A percentile compares a stretch with the other conserved stretches of the same genome.
Conservation (phyloP, 2,329 filamentous ascomycete genomes). For the Amphichorda felina region DNA sequence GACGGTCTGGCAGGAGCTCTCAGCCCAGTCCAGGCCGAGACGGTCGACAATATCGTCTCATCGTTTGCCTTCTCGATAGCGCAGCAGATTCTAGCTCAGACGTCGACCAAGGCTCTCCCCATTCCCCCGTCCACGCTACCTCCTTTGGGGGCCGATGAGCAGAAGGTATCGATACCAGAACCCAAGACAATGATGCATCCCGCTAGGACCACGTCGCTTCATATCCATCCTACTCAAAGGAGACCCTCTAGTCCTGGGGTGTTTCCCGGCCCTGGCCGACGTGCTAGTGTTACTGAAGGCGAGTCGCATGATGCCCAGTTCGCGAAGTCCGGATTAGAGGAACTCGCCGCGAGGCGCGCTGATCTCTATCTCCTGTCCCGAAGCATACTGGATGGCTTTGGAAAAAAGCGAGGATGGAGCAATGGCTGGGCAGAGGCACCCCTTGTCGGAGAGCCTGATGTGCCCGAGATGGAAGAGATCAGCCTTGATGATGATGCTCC, state of each 20-base stretch:
- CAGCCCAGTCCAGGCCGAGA: conserved; percentile 29
- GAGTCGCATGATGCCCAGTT: conserved; percentile 34
- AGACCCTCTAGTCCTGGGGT: conserved; percentile 35
- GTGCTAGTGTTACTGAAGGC: conserved; percentile 21
- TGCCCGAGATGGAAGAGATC: conserved; percentile 44
- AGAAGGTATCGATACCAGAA: conserved; percentile 51
- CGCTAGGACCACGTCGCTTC: conserved; percentile 49
- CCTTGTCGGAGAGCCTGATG: conserved; percentile 29
- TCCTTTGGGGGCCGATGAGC: conserved; percentile 32
- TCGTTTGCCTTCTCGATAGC: conserved; percentile 70
- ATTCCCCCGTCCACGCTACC: conserved; percentile 49
- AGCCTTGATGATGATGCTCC: conserved; percentile 33
- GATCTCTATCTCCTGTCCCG: conserved; percentile 73
- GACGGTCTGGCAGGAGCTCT: conserved; percentile 10
- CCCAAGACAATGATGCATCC: conserved; percentile 63
- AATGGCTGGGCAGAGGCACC: conserved; percentile 60
- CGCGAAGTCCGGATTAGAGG: conserved; percentile 58
- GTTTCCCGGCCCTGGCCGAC: conserved; percentile 36
- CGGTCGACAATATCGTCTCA: conserved; percentile 62
- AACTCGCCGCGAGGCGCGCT: conserved; percentile 70
- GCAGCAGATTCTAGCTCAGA: conserved; percentile 67
- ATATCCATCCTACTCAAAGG: conserved; percentile 23
- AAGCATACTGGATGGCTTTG: conserved; percentile 65
- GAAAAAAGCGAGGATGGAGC: conserved; percentile 60
- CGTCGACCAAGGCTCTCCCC: conserved; percentile 54